Base-by-base conservation (phyloP, 108 stramenopile genomes). In the Epipyxis sp. region DNA sequence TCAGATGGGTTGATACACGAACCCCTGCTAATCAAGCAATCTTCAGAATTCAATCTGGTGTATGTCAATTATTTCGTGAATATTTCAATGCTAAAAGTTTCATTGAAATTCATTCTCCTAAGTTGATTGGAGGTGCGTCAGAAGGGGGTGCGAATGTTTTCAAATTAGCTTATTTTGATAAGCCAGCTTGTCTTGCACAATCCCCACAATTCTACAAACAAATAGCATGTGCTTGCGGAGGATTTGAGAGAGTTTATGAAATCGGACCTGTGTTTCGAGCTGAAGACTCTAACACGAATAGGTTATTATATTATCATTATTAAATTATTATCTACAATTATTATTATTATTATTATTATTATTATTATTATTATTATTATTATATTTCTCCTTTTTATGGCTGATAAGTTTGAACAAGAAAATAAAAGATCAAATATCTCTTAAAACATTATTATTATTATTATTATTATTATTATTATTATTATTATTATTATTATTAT, bases 201-300 rank as follows among this genome's bases (percentile, higher is more conserved):
- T 89, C 87, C 69, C 98, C 98, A 2, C 98, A 99, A 85, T 88
- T 99, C 42, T 96, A 98, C 88, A 99, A 99, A 85, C 98, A 99
- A 84, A 98, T 98, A 91, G 83, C 91, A 29, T 90, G 91, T 20
- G 98, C 98, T 0, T 98, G 95, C 84, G 92, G 94, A 45, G 98
- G 95, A 58, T 97, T 99, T 78, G 98, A 97, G 81, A 91, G 94
- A 1, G 96, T 99, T 34, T 95, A 95, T 87, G 92, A 95, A 77
- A 95, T 96, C 69, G 98, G 98, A 13, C 98, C 98, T 1, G 98
- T 99, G 42, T 99, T 99, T 83, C 92, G 98, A 69, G 98, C 98
- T 1, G 98, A 99, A 87, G 95, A 98, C 77, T 92, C 91, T 59
- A 93, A 96, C 81, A 99, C 98, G 0, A n/a, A n/a, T n/a, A n/a